A percentile compares a stretch with the other conserved stretches of the same genome.
Evolutionary conservation across 2,329 filamentous ascomycete species (phyloP).

Genomic region (Paecilomyces variotii): DNA sequence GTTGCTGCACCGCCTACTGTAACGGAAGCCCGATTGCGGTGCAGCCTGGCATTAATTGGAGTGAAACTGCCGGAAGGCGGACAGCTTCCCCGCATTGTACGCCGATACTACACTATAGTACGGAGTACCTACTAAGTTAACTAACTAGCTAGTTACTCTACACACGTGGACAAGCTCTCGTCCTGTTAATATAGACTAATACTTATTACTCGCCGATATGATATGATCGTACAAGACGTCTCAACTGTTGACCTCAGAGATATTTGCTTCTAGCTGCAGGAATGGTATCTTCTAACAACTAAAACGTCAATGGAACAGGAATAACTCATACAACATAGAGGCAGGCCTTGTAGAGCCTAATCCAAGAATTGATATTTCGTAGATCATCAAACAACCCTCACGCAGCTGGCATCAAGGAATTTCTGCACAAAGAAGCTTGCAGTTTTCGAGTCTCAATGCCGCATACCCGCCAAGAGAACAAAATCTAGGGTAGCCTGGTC

Average conservation of each 20-base stretch:
- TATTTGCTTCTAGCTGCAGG: not conserved
- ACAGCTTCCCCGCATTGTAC: too few species aligned
- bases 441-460: not conserved
- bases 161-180: not conserved
- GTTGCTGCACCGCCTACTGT: not conserved
- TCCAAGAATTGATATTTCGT: not conserved
- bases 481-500: conserved; percentile 5
- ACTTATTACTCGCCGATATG: too few species aligned
- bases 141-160: too few species aligned
- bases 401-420: not conserved
- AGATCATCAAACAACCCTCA: not conserved
- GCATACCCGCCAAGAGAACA: not conserved
- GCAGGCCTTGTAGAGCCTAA: not conserved
- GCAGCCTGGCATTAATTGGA: not conserved
- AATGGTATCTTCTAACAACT: not conserved
- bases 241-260: not conserved
- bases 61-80: not conserved
- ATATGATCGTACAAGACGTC: not conserved
- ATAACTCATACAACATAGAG: not conserved
- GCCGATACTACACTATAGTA: too few species aligned
- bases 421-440: not conserved
- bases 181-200: too few species aligned
- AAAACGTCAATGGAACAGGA: not conserved
- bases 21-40: not conserved
- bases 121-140: too few species aligned